Evolutionary conservation across 2,329 filamentous ascomycete species (phyloP), one percentile per base, ranked within the genome.

Genomic region (Aspergillus quadrilineatus): DNA sequence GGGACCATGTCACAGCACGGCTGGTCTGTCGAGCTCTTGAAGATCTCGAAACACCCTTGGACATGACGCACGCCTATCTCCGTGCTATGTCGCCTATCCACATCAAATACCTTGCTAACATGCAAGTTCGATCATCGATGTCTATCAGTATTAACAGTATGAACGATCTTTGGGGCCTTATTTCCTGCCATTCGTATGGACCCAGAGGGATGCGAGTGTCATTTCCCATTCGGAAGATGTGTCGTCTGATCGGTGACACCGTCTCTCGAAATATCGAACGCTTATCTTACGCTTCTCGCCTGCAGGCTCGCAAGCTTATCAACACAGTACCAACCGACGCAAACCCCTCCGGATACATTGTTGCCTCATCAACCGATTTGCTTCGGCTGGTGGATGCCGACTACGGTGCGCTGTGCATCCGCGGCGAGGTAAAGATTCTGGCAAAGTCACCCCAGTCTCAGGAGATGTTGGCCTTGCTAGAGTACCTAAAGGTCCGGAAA

Each of bases 51-150:
- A 79, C 72, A 0, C 90, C 92, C 0, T 73, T 96, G 4, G 90
- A 96, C 69, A 85, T 96, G 71, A 94, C 89, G 1, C 89, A 94
- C 66, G 83, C 88, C 0, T 94, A 95, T 67, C 81, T 96, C 1
- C 85, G 92, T 53, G 91, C 92, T 4, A 72, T 72, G 60, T 96
- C 96, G 85, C 95, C 90, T 1, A 91, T 92, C 0, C 92, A 96
- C 42, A 73, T 96, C 53, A 95, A 95, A 67, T 96, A 96, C 65
- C 79, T 96, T 3, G 82, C 78, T 5, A 92, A 96, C 68, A 96
- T 96, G 92, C 88, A 87, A 6, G 91, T 96, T 0, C 85, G 91
- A n/a, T 90, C 90, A 0, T 96, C 90, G 61, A 96, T 96, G 91
- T 96, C 91, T 0, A 92, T 96, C 59, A 95, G 91, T 1, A 89